These are phyloP conservation scores for Fraxinus quadrangulata DNA, from an alignment of 257 asterid species.

Conservation along the genomic window DNA sequence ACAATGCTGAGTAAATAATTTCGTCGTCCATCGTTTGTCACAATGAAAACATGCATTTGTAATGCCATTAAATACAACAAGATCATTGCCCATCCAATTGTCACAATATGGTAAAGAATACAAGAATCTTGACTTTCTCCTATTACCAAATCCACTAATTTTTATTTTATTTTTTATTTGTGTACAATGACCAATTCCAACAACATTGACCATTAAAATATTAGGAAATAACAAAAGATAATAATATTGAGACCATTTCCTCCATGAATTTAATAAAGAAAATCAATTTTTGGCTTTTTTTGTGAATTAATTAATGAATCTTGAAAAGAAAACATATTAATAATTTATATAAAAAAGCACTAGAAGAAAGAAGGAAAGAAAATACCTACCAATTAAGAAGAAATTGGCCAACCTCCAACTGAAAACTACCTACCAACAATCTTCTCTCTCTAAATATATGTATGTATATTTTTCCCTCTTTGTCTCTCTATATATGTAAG, in stretches of 20 bases:
- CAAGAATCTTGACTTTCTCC: not conserved
- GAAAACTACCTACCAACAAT: conserved; percentile 46
- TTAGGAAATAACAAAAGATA: not conserved
- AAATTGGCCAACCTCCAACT: conserved; percentile 54
- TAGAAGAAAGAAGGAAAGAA: not conserved
- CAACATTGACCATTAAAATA: not conserved
- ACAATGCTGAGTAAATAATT: not conserved
- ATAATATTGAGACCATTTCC: not conserved
- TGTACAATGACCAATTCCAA: not conserved
- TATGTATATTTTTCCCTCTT: not conserved
- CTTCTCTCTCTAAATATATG: conserved; percentile 15
- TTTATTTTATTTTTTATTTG: not conserved
- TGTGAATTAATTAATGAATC: not conserved
- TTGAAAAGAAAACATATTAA: not conserved
- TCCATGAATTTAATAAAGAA: not conserved
- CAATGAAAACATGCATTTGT: not conserved
- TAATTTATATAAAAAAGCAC: not conserved
- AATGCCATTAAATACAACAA: not conserved
- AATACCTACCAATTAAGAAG: not conserved
- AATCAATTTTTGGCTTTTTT: not conserved
- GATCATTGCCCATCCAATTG: not conserved
- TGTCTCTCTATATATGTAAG: not conserved
- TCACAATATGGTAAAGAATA: not conserved
- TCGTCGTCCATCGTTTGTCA: not conserved
- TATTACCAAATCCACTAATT: not conserved